A percentile compares a stretch with the other conserved stretches of the same genome.
These are phyloP conservation scores for Daucus carota DNA, from an alignment of 129 eudicot genomes.

Conservation along the genomic window DNA sequence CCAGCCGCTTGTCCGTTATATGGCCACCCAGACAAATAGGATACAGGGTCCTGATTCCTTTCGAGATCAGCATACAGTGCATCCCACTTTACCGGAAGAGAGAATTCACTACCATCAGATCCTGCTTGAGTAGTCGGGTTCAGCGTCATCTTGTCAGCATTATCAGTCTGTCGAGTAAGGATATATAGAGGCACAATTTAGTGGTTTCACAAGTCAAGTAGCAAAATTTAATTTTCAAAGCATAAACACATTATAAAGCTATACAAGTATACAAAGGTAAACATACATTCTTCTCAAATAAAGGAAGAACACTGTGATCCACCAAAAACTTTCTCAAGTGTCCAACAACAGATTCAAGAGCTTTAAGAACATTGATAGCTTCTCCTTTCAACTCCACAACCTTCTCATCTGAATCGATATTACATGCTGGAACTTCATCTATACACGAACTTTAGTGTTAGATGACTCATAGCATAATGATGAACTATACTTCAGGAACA, in stretches of 20 bases:
- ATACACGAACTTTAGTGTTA: background rate
- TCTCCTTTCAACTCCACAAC: slow-evolving; percentile 82
- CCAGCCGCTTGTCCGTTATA: slow-evolving; percentile 57
- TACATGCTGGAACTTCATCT: slow-evolving; percentile 55
- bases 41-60: slow-evolving; percentile 38
- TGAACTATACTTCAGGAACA: background rate
- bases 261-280: background rate
- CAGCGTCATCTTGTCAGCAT: too few relatives aligned
- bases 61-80: background rate
- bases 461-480: background rate
- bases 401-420: slow-evolving; percentile 65
- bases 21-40: slow-evolving; percentile 39
- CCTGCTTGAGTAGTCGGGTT: too few relatives aligned
- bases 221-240: too few relatives aligned
- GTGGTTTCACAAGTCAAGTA: too few relatives aligned
- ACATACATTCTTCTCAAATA: slow-evolving; percentile 73
- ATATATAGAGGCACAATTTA: too few relatives aligned
- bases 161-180: too few relatives aligned
- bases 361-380: slow-evolving; percentile 58
- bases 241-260: background rate
- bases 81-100: too few relatives aligned
- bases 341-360: slow-evolving; percentile 64
- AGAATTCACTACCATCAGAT: too few relatives aligned
- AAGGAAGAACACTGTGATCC: slow-evolving; percentile 70
- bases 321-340: slow-evolving; percentile 84